phyloP scores from a whole-genome alignment of 805 yeast genomes.

The Schwanniomyces occidentalis region DNA sequence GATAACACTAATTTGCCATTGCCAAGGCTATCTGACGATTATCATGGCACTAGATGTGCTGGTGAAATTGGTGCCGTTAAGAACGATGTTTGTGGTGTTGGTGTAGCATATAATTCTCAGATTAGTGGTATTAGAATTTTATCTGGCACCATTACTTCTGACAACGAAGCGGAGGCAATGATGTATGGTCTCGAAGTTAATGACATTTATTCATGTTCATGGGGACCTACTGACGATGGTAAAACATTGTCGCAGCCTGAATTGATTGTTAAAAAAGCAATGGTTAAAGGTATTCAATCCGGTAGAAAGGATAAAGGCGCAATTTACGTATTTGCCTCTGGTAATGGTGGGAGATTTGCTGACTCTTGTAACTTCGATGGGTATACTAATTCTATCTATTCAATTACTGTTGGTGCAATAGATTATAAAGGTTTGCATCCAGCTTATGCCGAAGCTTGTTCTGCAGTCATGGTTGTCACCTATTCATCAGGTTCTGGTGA shows the following conservation, averaged over 20 bases:
- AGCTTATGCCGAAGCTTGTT: slow-evolving; percentile 85
- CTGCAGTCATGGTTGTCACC: slow-evolving; percentile 92
- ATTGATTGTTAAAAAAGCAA: slow-evolving; percentile 71
- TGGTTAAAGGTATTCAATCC: slow-evolving; percentile 77
- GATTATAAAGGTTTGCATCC: slow-evolving; percentile 89
- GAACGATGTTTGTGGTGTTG: slow-evolving; percentile 90
- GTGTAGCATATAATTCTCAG: slow-evolving; percentile 86
- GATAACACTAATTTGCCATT: slow-evolving; percentile 71
- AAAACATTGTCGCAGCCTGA: slow-evolving; percentile 84
- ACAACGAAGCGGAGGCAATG: slow-evolving; percentile 89
- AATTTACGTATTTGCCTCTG: slow-evolving; percentile 91
- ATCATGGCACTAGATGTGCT: slow-evolving; percentile 97
- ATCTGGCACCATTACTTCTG: slow-evolving; percentile 75
- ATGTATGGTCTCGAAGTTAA: slow-evolving; percentile 77
- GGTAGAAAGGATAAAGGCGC: slow-evolving; percentile 85
- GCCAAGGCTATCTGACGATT: slow-evolving; percentile 79
- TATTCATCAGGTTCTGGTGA: slow-evolving; percentile 91
- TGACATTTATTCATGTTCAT: slow-evolving; percentile 94
- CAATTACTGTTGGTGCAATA: slow-evolving; percentile 92
- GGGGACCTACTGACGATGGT: slow-evolving; percentile 99
- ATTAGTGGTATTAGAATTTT: slow-evolving; percentile 90
- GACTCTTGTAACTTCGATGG: slow-evolving; percentile 98
- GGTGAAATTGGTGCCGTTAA: slow-evolving; percentile 94
- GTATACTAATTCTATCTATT: slow-evolving; percentile 91
- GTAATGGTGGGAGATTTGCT: slow-evolving; percentile 81